Evolutionary conservation across 2,329 filamentous ascomycete genomes (phyloP).

Genomic region (Hymenoscyphus fraxineus): DNA sequence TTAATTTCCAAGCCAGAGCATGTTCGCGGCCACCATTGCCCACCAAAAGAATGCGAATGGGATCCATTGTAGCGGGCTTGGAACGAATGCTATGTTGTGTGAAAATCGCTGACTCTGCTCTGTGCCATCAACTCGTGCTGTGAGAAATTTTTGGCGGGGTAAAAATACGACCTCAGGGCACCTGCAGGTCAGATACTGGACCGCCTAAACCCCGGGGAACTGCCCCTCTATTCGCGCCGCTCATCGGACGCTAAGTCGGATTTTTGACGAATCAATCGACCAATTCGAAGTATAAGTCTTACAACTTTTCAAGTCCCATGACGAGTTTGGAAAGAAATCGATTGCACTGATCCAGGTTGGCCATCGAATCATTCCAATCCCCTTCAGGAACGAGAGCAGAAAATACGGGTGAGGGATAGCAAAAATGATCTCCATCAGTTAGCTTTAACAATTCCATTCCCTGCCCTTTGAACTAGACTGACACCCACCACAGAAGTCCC

Average conservation of each 20-base stretch:
- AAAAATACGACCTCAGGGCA: not conserved
- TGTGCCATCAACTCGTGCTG: not conserved
- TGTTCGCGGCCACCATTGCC: conserved; percentile 95
- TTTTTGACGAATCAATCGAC: not conserved
- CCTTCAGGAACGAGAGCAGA: not conserved
- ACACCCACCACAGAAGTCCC: conserved; percentile 54
- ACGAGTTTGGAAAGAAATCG: not conserved
- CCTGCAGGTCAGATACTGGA: too few relatives aligned
- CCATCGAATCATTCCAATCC: not conserved
- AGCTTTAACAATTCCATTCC: conserved; percentile 9
- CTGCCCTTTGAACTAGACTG: not conserved
- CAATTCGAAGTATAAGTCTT: not conserved
- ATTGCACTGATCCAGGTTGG: not conserved
- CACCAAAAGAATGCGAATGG: conserved; percentile 69
- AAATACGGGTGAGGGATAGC: not conserved
- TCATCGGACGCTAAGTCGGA: not conserved
- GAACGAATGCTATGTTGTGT: not conserved
- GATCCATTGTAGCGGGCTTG: conserved; percentile 19
- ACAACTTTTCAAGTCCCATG: not conserved
- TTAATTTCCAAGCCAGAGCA: conserved; percentile 89
- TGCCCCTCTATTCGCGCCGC: not conserved
- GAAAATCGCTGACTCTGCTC: not conserved
- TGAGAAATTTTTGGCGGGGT: conserved; percentile 4
- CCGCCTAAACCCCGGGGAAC: too few relatives aligned
- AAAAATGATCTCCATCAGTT: conserved; percentile 28